These are phyloP conservation scores for Globisporangium uncinulatum DNA, from an alignment of 352 stramenopile species.

Conservation along the genomic window DNA sequence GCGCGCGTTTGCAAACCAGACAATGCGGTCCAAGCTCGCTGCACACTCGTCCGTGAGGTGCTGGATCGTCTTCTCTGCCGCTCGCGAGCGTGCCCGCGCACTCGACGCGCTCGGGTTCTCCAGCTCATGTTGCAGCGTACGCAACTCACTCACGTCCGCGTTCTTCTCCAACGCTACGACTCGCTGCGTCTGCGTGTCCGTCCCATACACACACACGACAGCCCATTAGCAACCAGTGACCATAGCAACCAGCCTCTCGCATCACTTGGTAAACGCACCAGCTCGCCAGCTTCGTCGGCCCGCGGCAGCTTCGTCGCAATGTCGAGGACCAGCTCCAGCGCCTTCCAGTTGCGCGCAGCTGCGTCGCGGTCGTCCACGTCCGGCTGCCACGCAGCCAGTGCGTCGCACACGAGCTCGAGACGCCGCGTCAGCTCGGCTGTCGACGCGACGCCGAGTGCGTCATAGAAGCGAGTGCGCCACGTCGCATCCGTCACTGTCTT, in stretches of 20 bases:
- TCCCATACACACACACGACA: background rate
- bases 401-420: conserved; percentile 32
- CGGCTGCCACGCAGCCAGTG: conserved; percentile 29
- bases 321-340: conserved; percentile 16
- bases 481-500: conserved; percentile 13
- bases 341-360: conserved; percentile 8
- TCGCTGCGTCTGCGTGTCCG: background rate
- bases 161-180: background rate
- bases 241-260: background rate
- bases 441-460: conserved; percentile 21
- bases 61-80: conserved; percentile 35
- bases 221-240: background rate
- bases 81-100: conserved; percentile 26
- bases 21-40: conserved; percentile 30
- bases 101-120: conserved; percentile 10
- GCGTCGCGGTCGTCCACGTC: conserved; percentile 4
- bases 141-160: background rate
- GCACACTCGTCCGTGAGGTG: conserved; percentile 32
- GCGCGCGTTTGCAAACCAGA: conserved; percentile 21
- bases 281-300: background rate
- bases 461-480: conserved; percentile 26
- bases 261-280: conserved; percentile 1
- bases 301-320: conserved; percentile 13
- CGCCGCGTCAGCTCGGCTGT: conserved; percentile 28
- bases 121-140: conserved; percentile 6